phyloP scores from a whole-genome alignment of 345 rosid species.

The Pugionium cornutum region DNA sequence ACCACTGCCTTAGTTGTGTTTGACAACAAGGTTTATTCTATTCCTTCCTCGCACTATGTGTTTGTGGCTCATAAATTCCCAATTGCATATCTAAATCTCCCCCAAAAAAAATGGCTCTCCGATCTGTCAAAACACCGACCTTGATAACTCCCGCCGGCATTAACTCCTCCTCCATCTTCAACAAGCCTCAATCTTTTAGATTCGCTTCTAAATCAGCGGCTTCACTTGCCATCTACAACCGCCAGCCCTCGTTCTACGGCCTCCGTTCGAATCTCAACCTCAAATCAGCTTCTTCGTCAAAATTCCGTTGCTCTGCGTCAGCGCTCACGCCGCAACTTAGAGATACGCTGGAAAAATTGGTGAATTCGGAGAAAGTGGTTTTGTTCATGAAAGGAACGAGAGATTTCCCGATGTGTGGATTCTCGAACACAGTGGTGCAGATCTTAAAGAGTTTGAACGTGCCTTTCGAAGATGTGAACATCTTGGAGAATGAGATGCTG shows the following conservation, averaged over 20 bases:
- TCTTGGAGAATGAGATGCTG: conserved; percentile 74
- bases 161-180: background rate
- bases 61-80: conserved; percentile 27
- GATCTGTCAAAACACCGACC: conserved; percentile 33
- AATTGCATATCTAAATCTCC: background rate
- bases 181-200: conserved; percentile 19
- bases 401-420: conserved; percentile 94
- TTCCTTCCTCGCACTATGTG: background rate
- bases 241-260: conserved; percentile 12
- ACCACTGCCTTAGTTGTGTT: background rate
- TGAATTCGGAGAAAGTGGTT: conserved; percentile 69
- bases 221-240: conserved; percentile 9
- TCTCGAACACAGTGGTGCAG: conserved; percentile 88
- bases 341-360: conserved; percentile 69
- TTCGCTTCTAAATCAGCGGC: conserved; percentile 21
- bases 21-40: conserved; percentile 10
- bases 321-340: conserved; percentile 70
- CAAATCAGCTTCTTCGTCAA: conserved; percentile 5
- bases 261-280: conserved; percentile 19
- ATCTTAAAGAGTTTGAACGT: conserved; percentile 70
- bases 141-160: conserved; percentile 1
- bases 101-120: conserved; percentile 37
- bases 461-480: conserved; percentile 74
- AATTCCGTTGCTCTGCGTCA: conserved; percentile 44
- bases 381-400: conserved; percentile 84